Base-by-base conservation (phyloP, 2,329 filamentous ascomycete genomes). In the Fusarium euwallaceae region DNA sequence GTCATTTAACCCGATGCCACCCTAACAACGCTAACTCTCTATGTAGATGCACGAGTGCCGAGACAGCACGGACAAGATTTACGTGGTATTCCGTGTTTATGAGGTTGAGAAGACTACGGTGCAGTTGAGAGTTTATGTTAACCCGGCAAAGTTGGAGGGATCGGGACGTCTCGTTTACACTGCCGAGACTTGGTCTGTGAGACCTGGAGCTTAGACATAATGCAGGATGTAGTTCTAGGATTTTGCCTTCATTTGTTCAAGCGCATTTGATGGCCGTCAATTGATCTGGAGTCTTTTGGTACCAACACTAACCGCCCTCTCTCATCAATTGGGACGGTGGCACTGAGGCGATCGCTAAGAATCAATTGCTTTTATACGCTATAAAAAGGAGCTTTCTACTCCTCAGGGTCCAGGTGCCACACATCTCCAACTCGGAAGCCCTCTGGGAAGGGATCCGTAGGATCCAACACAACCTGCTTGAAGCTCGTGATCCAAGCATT, bases 401-500 rank as follows among this genome's bases (percentile, higher is more conserved):
- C 62, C 24, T 70, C 69, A 0, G 58, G n/a, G 2, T 63, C 58
- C 27, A 71, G 2, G 10, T 74, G 64, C 72, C 68, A 74, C 16
- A 55, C 53, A 45, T 74, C 72, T 5, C 72, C 72, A 4, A 71
- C 72, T 1, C 72, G 69, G 5, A 74, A 72, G 0, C 72, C 68
- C 20, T 69, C 48, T 4, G 65, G 72, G 2, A 75, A 75, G 4
- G 72, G 68, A 14, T 74, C 71, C 4, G 67, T 72, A 6, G 63
- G n/a, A 8, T 75, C 65, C 43, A 75, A 6, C 1, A 72, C 65
- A 4, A 75, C 69, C 29, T 75, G 71, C 22, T 75, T 74, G 1
- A 69, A 72, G 29, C 72, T 72, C 24, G 71, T 75, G 36, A 75
- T 72, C 67, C 71, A 75, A 1, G 71, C 72, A 2, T 62, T 67